These are phyloP conservation scores for Mortierella sp. DNA, from an alignment of 371 early-diverging fungal species.

Conservation along the genomic window DNA sequence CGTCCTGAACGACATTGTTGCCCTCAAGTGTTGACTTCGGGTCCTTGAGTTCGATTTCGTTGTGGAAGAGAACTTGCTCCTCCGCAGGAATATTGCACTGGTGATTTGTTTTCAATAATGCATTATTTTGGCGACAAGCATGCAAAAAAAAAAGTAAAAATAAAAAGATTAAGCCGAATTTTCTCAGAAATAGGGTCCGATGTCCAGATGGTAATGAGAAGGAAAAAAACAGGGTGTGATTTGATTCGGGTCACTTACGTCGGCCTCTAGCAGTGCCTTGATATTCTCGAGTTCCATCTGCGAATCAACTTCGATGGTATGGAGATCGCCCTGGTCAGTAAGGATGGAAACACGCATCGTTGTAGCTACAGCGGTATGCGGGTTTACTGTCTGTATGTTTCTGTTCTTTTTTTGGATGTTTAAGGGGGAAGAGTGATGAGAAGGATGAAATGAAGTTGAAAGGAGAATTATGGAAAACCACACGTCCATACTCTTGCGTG, in stretches of 20 bases:
- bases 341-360: conserved; percentile 73
- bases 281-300: conserved; percentile 87
- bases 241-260: conserved; percentile 60
- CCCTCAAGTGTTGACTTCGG: conserved; percentile 72
- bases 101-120: too few species aligned
- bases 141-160: background rate
- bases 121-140: too few species aligned
- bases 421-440: background rate
- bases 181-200: background rate
- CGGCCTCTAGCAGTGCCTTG: conserved; percentile 84
- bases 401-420: background rate
- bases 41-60: conserved; percentile 71
- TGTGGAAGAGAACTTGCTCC: conserved; percentile 66
- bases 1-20: conserved; percentile 77
- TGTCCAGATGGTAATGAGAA: background rate
- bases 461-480: background rate
- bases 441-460: background rate
- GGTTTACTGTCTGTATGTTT: background rate
- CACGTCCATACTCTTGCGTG: too few species aligned
- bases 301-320: conserved; percentile 80
- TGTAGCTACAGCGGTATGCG: background rate
- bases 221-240: background rate
- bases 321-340: conserved; percentile 71
- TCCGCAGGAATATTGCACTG: conserved; percentile 71
- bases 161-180: conserved; percentile 5